Base-by-base conservation (phyloP, 148 eudicot genomes). In the Vaccinium macrocarpon region DNA sequence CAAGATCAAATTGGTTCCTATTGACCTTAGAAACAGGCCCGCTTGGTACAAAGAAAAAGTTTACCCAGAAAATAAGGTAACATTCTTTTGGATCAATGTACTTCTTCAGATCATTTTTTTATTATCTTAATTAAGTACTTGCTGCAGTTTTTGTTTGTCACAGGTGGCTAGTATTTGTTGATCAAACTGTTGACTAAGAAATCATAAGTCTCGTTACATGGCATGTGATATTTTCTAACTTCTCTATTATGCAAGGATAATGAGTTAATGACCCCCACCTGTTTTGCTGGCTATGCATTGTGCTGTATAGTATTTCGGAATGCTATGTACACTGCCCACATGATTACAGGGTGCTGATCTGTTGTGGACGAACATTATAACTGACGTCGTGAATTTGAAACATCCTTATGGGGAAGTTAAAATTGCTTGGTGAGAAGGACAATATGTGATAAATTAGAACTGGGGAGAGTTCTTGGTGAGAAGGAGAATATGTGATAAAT, bases 11-110 rank as follows among this genome's bases (percentile, higher is more conserved):
- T 55, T 95, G 78, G 95, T 95, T 48, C 87, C 94, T 14, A 90
- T 95, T 23, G 78, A 87, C 88, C 90, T 95, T 56, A 81, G 35
- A 50, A 87, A 95, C 84, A 88, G 91, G 72, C 98, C 98, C 27
- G 86, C 87, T 72, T 95, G 98, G 98, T 95, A 95, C 90, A 93
- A 90, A 85, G 97, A 92, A 87, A 93, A 93, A 89, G 98, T 93
- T 49, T 92, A 95, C 83, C 92, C 95, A 6, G 90, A 84, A 82
- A 90, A 91, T 80, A 93, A 91, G 97, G 98, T 93, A 14, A 50
- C 71, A 42, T 15, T 59, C 59, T 62, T 38, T 42, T 0, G 23
- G 10, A 4, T 19, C 53, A 55, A 13, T 27, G 4, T 19, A 3
- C 48, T 76, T 73, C 16, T 71, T 8, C 78, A 23, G 52, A 56